phyloP scores from a whole-genome alignment of 805 yeast genomes.

The Candida yuanshanica region DNA sequence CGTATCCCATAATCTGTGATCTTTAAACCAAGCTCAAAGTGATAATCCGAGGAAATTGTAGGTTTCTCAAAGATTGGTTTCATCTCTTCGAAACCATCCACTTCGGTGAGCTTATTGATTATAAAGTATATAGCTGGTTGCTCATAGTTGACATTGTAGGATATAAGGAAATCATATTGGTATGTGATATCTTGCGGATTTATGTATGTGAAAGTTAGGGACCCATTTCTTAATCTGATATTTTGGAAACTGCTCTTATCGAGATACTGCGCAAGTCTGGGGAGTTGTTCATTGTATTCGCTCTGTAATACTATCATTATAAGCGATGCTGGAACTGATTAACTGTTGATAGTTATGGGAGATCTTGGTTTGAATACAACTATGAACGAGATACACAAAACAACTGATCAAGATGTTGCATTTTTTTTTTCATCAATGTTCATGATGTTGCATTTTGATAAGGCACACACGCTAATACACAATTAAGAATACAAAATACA shows the following conservation, averaged over 20 bases:
- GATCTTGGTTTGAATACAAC: too few relatives aligned
- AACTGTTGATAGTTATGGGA: too few relatives aligned
- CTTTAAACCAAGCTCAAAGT: not conserved
- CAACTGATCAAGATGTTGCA: too few relatives aligned
- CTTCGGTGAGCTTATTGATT: not conserved
- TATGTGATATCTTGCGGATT: not conserved
- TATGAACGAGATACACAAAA: too few relatives aligned
- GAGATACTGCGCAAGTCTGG: not conserved
- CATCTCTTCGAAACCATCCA: not conserved
- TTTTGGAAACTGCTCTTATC: not conserved
- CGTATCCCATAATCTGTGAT: slow-evolving; percentile 6
- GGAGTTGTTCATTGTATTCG: not conserved
- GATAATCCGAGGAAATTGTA: not conserved
- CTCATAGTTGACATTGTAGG: slow-evolving; percentile 4
- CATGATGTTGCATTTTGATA: too few relatives aligned
- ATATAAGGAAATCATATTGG: not conserved
- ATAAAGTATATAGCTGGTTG: slow-evolving; percentile 13
- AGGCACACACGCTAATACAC: too few relatives aligned
- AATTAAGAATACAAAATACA: too few relatives aligned
- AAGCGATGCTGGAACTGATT: too few relatives aligned
- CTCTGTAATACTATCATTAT: not conserved
- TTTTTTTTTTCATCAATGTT: too few relatives aligned
- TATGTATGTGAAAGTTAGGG: not conserved
- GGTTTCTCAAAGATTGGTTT: not conserved
- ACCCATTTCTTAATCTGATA: not conserved